A percentile compares a stretch with the other conserved stretches of the same genome.
These are phyloP conservation scores for Byssoonygena ceratinophila DNA, from an alignment of 2,329 filamentous ascomycete species.

Conservation along the genomic window DNA sequence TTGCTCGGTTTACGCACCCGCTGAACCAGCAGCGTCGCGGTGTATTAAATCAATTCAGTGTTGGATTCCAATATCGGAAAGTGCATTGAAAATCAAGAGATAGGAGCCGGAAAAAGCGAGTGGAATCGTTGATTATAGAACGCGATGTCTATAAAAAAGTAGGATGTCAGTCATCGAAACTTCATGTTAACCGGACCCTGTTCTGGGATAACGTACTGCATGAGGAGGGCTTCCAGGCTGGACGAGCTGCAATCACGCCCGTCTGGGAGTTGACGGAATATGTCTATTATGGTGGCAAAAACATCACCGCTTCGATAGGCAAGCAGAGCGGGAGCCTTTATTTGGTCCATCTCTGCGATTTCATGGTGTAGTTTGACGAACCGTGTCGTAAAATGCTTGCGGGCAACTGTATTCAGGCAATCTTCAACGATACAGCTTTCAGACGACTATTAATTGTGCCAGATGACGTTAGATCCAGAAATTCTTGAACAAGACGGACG, in stretches of 20 bases:
- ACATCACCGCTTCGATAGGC: slow-evolving; percentile 85
- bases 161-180: slow-evolving; percentile 15
- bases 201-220: slow-evolving; percentile 45
- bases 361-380: slow-evolving; percentile 87
- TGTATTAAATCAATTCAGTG: not conserved
- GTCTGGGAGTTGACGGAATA: slow-evolving; percentile 72
- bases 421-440: slow-evolving; percentile 70
- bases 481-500: too few relatives aligned
- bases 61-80: not conserved
- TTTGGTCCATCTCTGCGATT: slow-evolving; percentile 88
- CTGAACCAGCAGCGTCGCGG: slow-evolving; percentile 6
- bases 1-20: not conserved
- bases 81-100: not conserved
- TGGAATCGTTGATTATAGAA: slow-evolving; percentile 21
- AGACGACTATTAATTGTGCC: slow-evolving; percentile 60
- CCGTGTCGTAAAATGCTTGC: slow-evolving; percentile 58
- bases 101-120: not conserved
- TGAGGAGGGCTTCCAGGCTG: slow-evolving; percentile 48
- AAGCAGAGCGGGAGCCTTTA: slow-evolving; percentile 74
- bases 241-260: slow-evolving; percentile 41
- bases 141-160: slow-evolving; percentile 22
- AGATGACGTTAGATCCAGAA: too few relatives aligned
- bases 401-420: slow-evolving; percentile 64
- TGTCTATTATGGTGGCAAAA: slow-evolving; percentile 77
- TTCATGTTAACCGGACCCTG: too few relatives aligned